phyloP scores from a whole-genome alignment of 148 eudicot species.

The Silene uniflora region DNA sequence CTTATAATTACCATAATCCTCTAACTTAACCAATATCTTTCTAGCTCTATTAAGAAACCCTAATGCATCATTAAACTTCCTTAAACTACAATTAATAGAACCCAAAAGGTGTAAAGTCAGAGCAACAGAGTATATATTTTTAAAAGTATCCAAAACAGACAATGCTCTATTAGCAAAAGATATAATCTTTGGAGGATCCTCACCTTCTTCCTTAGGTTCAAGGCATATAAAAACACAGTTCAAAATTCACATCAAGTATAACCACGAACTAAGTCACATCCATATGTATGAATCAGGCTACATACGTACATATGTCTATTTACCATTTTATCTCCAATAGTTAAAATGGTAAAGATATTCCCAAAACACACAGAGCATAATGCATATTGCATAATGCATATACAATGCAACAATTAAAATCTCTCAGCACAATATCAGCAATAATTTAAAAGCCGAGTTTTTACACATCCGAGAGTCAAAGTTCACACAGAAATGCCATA shows the following conservation, averaged over 20 bases:
- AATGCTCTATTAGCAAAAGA: no score
- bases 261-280: neutral
- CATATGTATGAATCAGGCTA: neutral
- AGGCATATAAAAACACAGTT: neutral
- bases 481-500: neutral
- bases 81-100: no score
- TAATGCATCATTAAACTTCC: no score
- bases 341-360: neutral
- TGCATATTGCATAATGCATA: no score
- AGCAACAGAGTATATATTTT: no score
- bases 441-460: neutral
- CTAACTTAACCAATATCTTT: no score
- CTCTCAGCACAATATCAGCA: neutral
- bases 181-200: no score
- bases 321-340: neutral
- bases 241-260: neutral
- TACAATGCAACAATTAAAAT: neutral
- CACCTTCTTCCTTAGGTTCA: no score
- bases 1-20: no score
- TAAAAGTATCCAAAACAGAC: no score
- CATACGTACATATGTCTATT: neutral
- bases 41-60: no score
- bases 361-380: neutral
- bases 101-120: no score
- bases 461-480: neutral